Evolutionary conservation across 179 eudicot genomes (phyloP).

Genomic region (Gypsophila paniculata): DNA sequence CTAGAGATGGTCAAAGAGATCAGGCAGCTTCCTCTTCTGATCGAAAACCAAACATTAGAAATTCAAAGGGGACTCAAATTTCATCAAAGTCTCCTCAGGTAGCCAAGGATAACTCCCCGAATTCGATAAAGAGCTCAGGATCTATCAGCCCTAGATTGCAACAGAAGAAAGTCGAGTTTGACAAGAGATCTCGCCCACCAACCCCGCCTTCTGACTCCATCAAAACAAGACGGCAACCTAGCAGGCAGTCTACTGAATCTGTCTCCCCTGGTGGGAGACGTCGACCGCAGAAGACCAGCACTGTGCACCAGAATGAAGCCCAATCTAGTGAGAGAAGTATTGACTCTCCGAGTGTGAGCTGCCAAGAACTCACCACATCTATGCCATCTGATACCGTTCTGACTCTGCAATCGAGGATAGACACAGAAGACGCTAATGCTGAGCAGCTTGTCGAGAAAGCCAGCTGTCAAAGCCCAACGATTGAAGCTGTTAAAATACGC

Average conservation of each 20-base stretch:
- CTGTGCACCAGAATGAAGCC: conserved; percentile 42
- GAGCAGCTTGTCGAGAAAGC: conserved; percentile 32
- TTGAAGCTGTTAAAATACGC: conserved; percentile 31
- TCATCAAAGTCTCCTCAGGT: conserved; percentile 40
- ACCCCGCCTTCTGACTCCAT: conserved; percentile 60
- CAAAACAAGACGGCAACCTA: conserved; percentile 52
- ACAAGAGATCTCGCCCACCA: conserved; percentile 78
- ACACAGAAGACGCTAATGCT: conserved; percentile 34
- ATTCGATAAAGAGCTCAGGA: conserved; percentile 46
- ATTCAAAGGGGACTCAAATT: conserved; percentile 30
- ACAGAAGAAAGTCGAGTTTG: conserved; percentile 70
- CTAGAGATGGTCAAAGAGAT: conserved; percentile 36
- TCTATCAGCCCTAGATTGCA: conserved; percentile 81
- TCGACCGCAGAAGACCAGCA: conserved; percentile 37
- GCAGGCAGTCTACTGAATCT: conserved; percentile 48
- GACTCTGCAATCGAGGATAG: conserved; percentile 40
- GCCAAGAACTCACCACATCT: conserved; percentile 38
- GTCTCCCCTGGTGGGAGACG: conserved; percentile 69
- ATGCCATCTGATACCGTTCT: conserved; percentile 42
- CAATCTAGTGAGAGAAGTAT: conserved; percentile 39
- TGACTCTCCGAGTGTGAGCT: conserved; percentile 33
- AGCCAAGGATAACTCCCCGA: conserved; percentile 42
- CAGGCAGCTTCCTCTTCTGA: conserved; percentile 33
- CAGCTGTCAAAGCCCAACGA: conserved; percentile 36
- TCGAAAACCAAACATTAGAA: conserved; percentile 41